Percentiles rank a stretch among this genome's conserved stretches.
Evolutionary conservation across 345 rosid species (phyloP).

Genomic region (Eutrema japonicum): DNA sequence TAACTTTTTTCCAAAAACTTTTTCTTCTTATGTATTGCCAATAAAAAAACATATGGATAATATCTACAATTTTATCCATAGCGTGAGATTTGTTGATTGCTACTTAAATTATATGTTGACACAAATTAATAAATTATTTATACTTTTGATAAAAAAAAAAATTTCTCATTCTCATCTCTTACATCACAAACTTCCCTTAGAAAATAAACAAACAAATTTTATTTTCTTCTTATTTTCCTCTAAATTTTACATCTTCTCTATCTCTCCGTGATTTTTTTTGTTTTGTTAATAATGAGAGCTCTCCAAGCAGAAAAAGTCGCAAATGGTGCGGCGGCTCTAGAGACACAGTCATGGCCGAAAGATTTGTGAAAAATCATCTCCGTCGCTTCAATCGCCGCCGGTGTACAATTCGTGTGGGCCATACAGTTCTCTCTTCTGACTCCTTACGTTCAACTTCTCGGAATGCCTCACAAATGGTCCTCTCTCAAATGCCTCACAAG

Average conservation of each 20-base stretch:
- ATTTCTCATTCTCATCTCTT: too few species aligned
- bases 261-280: conserved; percentile 9
- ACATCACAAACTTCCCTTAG: not conserved
- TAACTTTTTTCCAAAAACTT: too few species aligned
- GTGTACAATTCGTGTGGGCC: conserved; percentile 93
- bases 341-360: conserved; percentile 31
- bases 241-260: not conserved
- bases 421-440: conserved; percentile 81
- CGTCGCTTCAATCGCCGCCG: conserved; percentile 82
- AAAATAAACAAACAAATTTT: conserved; percentile 25
- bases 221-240: conserved; percentile 21
- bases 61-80: too few species aligned
- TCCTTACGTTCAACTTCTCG: conserved; percentile 81
- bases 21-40: too few species aligned
- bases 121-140: too few species aligned
- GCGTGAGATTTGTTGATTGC: too few species aligned
- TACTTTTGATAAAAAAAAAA: too few species aligned
- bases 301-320: conserved; percentile 10
- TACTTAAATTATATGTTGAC: too few species aligned
- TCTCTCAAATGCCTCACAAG: conserved; percentile 72
- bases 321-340: conserved; percentile 27
- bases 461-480: conserved; percentile 84
- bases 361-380: conserved; percentile 49
- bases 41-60: too few species aligned
- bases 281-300: conserved; percentile 21